A percentile compares a stretch with the other conserved stretches of the same genome.
Evolutionary conservation across 176 grass and related monocot genomes (phyloP).

Genomic region (Musa beccarii): DNA sequence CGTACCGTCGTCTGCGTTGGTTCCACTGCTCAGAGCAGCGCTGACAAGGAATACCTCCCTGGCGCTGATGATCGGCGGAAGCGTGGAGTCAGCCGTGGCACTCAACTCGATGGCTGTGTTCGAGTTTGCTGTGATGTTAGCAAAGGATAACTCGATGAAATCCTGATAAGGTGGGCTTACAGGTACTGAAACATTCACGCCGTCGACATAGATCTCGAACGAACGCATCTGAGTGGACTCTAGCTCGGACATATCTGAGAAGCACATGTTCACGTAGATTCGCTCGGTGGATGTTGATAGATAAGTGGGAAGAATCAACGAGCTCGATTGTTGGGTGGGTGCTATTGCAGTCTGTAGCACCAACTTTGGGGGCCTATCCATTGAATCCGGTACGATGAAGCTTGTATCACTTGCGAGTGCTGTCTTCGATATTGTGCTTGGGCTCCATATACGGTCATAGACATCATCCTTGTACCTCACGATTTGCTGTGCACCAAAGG

Average conservation of each 20-base stretch:
- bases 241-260: background rate
- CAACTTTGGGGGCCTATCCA: background rate
- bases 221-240: background rate
- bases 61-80: background rate
- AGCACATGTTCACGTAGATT: background rate
- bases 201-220: background rate
- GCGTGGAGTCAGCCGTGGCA: background rate
- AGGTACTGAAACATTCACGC: background rate
- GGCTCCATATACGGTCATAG: background rate
- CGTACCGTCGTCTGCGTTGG: background rate
- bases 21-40: background rate
- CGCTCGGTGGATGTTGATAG: background rate
- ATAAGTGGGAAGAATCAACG: background rate
- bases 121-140: background rate
- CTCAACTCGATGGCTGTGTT: background rate
- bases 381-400: background rate
- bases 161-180: background rate
- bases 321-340: background rate
- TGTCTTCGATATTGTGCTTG: background rate
- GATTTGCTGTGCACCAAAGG: background rate
- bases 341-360: background rate
- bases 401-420: background rate
- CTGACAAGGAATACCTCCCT: background rate
- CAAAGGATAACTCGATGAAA: background rate
- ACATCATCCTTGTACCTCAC: background rate